phyloP scores from a whole-genome alignment of 169 alveolate genomes.

The Cryptosporidium ubiquitum region DNA sequence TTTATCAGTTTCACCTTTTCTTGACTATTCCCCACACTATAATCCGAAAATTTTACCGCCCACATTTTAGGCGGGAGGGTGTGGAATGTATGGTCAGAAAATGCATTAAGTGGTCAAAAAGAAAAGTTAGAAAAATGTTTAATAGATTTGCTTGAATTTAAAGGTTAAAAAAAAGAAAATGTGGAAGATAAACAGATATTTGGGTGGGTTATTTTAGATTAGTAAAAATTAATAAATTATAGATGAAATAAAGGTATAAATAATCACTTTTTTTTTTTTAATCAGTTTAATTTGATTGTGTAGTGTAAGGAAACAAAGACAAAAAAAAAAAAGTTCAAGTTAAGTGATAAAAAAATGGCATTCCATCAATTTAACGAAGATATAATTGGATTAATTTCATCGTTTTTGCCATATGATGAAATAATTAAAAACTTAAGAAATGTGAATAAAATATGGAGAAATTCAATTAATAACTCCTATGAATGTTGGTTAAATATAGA shows the following conservation, averaged over 20 bases:
- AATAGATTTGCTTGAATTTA: background rate
- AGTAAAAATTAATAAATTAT: no score
- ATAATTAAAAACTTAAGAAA: conserved; percentile 24
- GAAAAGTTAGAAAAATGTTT: background rate
- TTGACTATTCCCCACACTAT: background rate
- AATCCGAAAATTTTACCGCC: background rate
- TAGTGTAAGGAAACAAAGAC: no score
- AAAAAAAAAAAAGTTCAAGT: background rate
- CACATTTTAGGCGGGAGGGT: conserved; percentile 16
- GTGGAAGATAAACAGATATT: background rate
- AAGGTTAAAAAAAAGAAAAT: background rate
- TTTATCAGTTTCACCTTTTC: no score
- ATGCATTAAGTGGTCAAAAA: conserved; percentile 46
- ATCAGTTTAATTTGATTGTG: background rate
- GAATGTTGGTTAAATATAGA: conserved; percentile 49
- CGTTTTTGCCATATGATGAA: conserved; percentile 53
- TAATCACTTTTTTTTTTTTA: no score
- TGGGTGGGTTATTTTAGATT: background rate
- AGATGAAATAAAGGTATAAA: background rate
- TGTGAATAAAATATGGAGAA: conserved; percentile 29
- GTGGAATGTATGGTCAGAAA: background rate
- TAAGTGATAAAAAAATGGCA: background rate
- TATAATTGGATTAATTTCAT: conserved; percentile 34
- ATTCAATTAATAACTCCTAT: conserved; percentile 21
- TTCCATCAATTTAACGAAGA: background rate